Conservation (phyloP, 2,329 filamentous ascomycete species). For the Pochonia chlamydosporia region DNA sequence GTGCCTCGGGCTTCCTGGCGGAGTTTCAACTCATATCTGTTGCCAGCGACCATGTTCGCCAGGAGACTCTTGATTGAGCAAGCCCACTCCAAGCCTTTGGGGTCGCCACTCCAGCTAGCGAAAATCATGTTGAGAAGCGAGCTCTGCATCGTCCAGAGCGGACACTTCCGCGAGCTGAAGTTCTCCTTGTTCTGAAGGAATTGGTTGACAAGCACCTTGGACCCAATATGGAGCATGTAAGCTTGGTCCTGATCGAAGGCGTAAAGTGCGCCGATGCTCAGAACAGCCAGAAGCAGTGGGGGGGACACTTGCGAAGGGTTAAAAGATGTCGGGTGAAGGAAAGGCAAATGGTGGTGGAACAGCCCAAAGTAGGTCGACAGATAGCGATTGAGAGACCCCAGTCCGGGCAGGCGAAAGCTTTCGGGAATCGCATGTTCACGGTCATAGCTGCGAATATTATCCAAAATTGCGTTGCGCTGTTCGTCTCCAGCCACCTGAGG, state of each 20-base stretch:
- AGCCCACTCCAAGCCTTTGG: slow-evolving; percentile 96
- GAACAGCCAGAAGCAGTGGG: slow-evolving; percentile 77
- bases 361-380: slow-evolving; percentile 93
- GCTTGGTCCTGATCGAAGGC: slow-evolving; percentile 96
- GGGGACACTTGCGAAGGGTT: slow-evolving; percentile 73
- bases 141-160: slow-evolving; percentile 96
- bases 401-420: slow-evolving; percentile 79
- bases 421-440: slow-evolving; percentile 77
- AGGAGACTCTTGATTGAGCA: slow-evolving; percentile 98
- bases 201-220: slow-evolving; percentile 94
- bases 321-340: slow-evolving; percentile 90
- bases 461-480: slow-evolving; percentile 76
- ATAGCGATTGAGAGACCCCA: slow-evolving; percentile 81
- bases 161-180: slow-evolving; percentile 96
- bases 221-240: slow-evolving; percentile 94
- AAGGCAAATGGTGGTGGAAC: slow-evolving; percentile 95
- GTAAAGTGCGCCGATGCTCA: slow-evolving; percentile 94
- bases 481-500: slow-evolving; percentile 82
- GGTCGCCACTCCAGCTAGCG: slow-evolving; percentile 97
- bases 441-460: slow-evolving; percentile 78
- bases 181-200: slow-evolving; percentile 98
- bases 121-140: slow-evolving; percentile 98
- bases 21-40: slow-evolving; percentile 91
- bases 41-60: slow-evolving; percentile 97
- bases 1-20: slow-evolving; percentile 82